phyloP scores from a whole-genome alignment of 2,329 filamentous ascomycete genomes.

The Dactylonectria macrodidyma region DNA sequence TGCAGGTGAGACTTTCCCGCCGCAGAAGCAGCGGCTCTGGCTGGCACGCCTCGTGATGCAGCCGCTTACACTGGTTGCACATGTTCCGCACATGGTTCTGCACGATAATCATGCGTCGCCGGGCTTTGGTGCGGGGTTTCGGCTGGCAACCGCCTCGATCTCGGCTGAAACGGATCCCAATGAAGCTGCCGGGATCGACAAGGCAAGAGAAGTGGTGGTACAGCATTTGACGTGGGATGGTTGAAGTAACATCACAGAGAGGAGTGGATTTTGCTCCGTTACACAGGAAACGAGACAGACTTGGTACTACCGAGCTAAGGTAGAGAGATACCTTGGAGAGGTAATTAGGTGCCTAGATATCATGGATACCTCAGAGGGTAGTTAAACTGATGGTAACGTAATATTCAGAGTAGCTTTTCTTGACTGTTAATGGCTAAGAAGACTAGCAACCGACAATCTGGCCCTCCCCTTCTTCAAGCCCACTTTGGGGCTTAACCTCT shows the following conservation, averaged over 20 bases:
- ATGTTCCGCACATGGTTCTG: background rate
- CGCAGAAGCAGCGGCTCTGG: background rate
- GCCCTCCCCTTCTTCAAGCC: slow-evolving; percentile 3
- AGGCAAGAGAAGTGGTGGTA: background rate
- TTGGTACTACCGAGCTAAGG: too few relatives aligned
- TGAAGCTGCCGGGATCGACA: background rate
- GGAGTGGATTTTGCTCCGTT: background rate
- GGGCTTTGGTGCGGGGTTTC: background rate
- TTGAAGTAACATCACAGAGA: background rate
- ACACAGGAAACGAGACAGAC: background rate
- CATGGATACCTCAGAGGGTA: too few relatives aligned
- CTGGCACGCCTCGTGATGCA: background rate
- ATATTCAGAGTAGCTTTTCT: background rate
- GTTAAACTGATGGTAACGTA: background rate
- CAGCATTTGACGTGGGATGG: background rate
- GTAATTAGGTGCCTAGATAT: too few relatives aligned
- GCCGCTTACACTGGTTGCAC: background rate
- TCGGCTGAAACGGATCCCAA: background rate
- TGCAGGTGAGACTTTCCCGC: background rate
- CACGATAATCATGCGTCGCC: background rate
- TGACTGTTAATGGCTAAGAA: slow-evolving; percentile 2
- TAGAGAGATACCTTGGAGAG: too few relatives aligned
- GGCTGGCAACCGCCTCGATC: background rate
- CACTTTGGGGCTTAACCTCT: slow-evolving; percentile 3
- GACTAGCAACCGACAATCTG: slow-evolving; percentile 16